Conservation (phyloP, 73 alveolate genomes). For the Paramecium sonneborni region DNA sequence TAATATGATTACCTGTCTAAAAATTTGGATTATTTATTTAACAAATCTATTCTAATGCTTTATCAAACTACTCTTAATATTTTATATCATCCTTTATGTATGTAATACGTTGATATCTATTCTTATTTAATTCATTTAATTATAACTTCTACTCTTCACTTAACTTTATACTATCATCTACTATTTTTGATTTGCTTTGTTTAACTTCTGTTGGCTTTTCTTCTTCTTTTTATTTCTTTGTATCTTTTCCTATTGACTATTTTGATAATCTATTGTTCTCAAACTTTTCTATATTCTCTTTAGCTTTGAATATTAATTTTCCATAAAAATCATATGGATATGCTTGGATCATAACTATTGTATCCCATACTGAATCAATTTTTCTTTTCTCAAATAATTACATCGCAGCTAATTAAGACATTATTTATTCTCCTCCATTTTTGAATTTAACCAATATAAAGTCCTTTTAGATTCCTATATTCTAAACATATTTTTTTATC, state of each 20-base stretch:
- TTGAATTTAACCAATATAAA: not conserved
- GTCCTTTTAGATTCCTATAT: not conserved
- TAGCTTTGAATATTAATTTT: not conserved
- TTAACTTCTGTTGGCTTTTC: not conserved
- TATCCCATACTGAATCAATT: slow-evolving; percentile 28
- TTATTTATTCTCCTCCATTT: slow-evolving; percentile 13
- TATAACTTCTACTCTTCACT: not conserved
- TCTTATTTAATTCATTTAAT: not conserved
- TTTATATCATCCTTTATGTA: not conserved
- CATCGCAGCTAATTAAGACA: not conserved
- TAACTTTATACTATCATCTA: not conserved
- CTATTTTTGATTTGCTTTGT: not conserved
- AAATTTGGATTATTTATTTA: slow-evolving; percentile 12
- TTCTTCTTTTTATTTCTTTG: not conserved
- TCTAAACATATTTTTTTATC: not conserved
- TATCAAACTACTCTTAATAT: not conserved
- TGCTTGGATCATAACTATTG: not conserved
- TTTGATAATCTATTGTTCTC: not conserved
- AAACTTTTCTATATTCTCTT: not conserved
- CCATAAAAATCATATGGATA: slow-evolving; percentile 8
- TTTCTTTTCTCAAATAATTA: not conserved
- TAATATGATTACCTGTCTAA: not conserved
- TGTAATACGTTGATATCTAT: not conserved
- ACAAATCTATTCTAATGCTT: slow-evolving; percentile 17
- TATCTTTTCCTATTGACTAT: not conserved